Base-by-base conservation (phyloP, 208 protist species). In the Spongospora subterranea region DNA sequence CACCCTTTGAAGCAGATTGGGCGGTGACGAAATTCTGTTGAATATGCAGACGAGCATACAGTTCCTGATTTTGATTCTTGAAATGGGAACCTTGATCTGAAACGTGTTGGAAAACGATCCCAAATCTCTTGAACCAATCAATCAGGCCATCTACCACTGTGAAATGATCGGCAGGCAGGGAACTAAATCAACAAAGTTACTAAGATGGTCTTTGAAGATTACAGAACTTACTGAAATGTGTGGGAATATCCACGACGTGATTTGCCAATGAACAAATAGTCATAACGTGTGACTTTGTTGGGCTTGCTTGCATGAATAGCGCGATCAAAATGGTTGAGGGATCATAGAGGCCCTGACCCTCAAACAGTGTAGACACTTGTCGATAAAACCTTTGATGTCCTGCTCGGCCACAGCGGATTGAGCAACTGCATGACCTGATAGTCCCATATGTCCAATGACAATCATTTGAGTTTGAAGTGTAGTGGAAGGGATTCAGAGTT, bases 1-100 rank as follows among this genome's bases (percentile, higher is more conserved):
- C n/a, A n/a, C n/a, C n/a, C n/a, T n/a, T n/a, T n/a, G n/a, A n/a
- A n/a, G n/a, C n/a, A n/a, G n/a, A n/a, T n/a, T 65, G 29, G 54
- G 54, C 54, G 20, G 54, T 65, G 17, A 29, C 29, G 54, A 65
- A 65, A 65, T 65, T 17, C 17, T 65, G 54, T 65, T 17, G 20
- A 29, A 65, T 65, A 29, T 65, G 54, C 54, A 65, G 29, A 29
- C 54, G 54, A 17, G 54, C 17, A 17, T 32, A 29, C 17, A 65
- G 54, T 65, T 65, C 54, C 17, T 65, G 20, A 65, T 32, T 65
- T 65, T 65, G 17, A 65, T 65, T 65, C 54, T 32, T 65, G 54
- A 65, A 65, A 65, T 65, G 54, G 17, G 54, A 65, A 65, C 54
- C 54, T 65, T 65, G 54, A 65, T 65, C 54, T 32, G 54, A 65